These are phyloP conservation scores for Tulasnella sp. DNA, from an alignment of 768 basidiomycete genomes.

Conservation along the genomic window DNA sequence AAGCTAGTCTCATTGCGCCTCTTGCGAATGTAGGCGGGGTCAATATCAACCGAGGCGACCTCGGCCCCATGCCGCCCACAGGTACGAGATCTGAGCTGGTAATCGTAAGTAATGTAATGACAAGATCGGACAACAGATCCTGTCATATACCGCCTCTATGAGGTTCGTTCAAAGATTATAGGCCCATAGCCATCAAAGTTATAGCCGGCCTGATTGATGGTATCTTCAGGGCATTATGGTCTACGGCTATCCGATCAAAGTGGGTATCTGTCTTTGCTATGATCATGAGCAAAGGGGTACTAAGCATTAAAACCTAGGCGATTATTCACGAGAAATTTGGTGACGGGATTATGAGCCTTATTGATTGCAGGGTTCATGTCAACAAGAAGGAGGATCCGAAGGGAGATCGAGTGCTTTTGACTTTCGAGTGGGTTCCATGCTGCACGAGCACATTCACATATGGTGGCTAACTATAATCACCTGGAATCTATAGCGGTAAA, in stretches of 20 bases:
- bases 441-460: too few species aligned
- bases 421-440: conserved; percentile 9
- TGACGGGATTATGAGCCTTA: conserved; percentile 18
- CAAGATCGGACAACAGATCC: conserved; percentile 18
- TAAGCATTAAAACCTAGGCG: not conserved
- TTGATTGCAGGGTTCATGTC: conserved; percentile 20
- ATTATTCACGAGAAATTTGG: conserved; percentile 19
- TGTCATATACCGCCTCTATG: conserved; percentile 23
- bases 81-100: too few species aligned
- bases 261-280: not conserved
- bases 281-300: not conserved
- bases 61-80: conserved; percentile 20
- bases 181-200: conserved; percentile 1
- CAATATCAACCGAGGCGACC: conserved; percentile 17
- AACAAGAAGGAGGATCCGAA: conserved; percentile 17
- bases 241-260: conserved; percentile 18
- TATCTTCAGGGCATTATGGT: conserved; percentile 14
- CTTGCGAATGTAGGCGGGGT: not conserved
- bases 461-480: not conserved
- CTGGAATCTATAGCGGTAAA: conserved; percentile 4
- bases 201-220: not conserved
- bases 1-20: not conserved
- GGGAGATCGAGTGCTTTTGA: conserved; percentile 19
- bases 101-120: too few species aligned
- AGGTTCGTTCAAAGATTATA: conserved; percentile 14